phyloP scores from a whole-genome alignment of 2,329 filamentous ascomycete species.

The Dryadomyces quercivorus region DNA sequence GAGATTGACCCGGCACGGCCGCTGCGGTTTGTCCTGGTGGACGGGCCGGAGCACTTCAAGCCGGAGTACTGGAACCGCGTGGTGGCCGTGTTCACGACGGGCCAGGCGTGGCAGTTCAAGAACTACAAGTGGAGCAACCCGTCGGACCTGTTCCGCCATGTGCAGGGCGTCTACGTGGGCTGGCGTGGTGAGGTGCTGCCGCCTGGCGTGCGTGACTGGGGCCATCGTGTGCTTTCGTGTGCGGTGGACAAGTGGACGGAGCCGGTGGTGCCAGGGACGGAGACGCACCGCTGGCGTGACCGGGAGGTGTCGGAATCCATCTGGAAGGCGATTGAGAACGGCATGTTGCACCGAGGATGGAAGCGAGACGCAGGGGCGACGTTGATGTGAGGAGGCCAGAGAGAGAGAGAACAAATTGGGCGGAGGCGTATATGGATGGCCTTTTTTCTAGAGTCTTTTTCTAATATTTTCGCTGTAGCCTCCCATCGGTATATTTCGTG shows the following conservation, averaged over 20 bases:
- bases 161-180: slow-evolving; percentile 77
- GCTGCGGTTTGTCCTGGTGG: slow-evolving; percentile 89
- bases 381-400: slow-evolving; percentile 25
- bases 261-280: slow-evolving; percentile 28
- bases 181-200: slow-evolving; percentile 79
- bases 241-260: slow-evolving; percentile 76
- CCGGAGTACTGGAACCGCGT: slow-evolving; percentile 95
- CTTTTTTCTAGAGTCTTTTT: too few relatives aligned
- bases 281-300: slow-evolving; percentile 63
- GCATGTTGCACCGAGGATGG: slow-evolving; percentile 82
- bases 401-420: background rate
- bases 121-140: slow-evolving; percentile 92
- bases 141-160: slow-evolving; percentile 78
- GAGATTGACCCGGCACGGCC: slow-evolving; percentile 57
- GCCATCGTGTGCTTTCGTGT: slow-evolving; percentile 66
- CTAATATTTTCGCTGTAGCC: too few relatives aligned
- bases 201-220: slow-evolving; percentile 69
- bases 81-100: slow-evolving; percentile 93
- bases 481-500: too few relatives aligned
- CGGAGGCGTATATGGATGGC: background rate
- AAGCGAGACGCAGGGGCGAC: slow-evolving; percentile 55
- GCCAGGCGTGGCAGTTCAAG: slow-evolving; percentile 98
- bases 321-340: slow-evolving; percentile 78
- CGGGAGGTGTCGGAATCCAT: slow-evolving; percentile 86
- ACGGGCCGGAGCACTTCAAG: slow-evolving; percentile 88